Base-by-base conservation (phyloP, 345 rosid genomes). In the Gossypium bickii region DNA sequence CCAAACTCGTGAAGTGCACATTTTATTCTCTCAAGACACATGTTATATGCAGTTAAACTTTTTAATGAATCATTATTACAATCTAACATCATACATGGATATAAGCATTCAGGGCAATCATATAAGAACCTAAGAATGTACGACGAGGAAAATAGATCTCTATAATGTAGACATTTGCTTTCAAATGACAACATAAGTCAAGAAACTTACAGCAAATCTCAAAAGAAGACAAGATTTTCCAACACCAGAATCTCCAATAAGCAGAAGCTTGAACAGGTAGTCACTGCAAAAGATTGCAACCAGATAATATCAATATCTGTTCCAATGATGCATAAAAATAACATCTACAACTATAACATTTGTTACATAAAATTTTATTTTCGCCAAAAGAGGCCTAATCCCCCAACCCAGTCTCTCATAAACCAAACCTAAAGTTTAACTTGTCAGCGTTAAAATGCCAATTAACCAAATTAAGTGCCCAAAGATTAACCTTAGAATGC, bases 171-270 rank as follows among this genome's bases (percentile, higher is more conserved):
- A 12, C 49, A 53, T 70, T 62, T 18, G 45, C 61, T 43, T 63
- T 70, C 16, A 43, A 44, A 74, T 49, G 1, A 3, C 29, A 25
- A 47, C 11, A 2, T 34, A 47, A 57, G 17, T 58, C 51, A 8
- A 25, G 22, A 76, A 41, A 67, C 84, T 80, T 81, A 87, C 90
- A 72, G 88, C 79, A 76, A 85, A 87, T 78, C 90, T 87, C 82
- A 87, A 73, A 58, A 87, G 90, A n/a, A 87, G 86, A 75, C 88
- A 85, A 59, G 88, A 87, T 71, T 87, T 87, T 20, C 90, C 90
- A 72, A 87, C 90, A 64, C 90, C 90, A 61, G 90, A 87, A 75
- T 87, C 88, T 77, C 90, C 90, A 51, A 87, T 87, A 52, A 87
- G 86, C 77, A 87, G 76, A 73, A 87, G 90, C 84, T 87, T 87